Evolutionary conservation across 305 asterid genomes (phyloP), one percentile per base, ranked within the genome.

Genomic region (Solanum hybrid): DNA sequence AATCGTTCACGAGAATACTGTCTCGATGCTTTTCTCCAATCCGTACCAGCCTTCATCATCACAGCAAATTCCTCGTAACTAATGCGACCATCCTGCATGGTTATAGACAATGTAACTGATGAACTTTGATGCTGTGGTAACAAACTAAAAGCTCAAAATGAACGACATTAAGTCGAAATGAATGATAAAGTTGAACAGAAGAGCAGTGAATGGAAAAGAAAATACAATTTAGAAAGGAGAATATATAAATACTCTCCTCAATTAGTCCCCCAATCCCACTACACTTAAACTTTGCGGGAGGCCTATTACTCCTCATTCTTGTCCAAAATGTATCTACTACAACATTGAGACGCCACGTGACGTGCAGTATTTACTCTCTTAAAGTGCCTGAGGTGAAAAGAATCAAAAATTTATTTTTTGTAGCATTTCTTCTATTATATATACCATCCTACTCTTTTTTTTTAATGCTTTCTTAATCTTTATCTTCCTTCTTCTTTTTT

Each of bases 1-100:
- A 94, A 95, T 84, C 95, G 91, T 78, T 94, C 97, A 9, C 98
- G 94, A 10, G 98, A 95, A 92, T 94, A 95, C 86, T 95, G 98
- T 91, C 97, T 90, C 8, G 98, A 95, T 22, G 97, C 98, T 89
- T 95, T 95, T 91, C 97, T 93, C 98, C 98, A 95, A 86, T 95
- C 97, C 0, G 98, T 95, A 31, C 98, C 97, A 5, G 98, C 95
- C 91, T 95, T 94, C 97, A 95, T 95, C 98, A 95, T 95, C 2
- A 91, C 92, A 32, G 95, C 94, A 19, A 95, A 94, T 89, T 95
- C 98, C 88, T 93, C 96, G 1, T 91, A 95, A 88, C 96, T 94
- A 86, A 95, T 95, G 85, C 95, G 94, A 32, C 98, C 97, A 60
- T 95, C 98, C 97, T 95, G 92, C 90, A 88, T 14, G 85, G 86